Evolutionary conservation across 2,329 filamentous ascomycete species (phyloP).

Genomic region (Cladophialophora chaetospira): DNA sequence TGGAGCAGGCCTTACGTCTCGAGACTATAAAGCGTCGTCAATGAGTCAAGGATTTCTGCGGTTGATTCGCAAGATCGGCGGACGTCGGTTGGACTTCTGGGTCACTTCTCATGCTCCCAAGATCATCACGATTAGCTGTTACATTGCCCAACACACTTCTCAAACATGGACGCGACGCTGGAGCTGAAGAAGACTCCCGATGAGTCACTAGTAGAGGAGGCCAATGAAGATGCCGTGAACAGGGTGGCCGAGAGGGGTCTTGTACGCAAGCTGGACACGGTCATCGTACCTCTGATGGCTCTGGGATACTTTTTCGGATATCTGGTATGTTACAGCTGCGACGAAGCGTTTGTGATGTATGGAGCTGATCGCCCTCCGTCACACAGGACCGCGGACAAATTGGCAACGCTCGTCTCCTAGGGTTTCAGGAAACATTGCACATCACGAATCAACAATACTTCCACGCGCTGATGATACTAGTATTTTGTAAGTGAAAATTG

Average conservation of each 20-base stretch:
- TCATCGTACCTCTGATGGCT: not conserved
- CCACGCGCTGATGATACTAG: conserved; percentile 1
- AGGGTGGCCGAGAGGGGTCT: not conserved
- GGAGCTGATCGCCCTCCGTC: not conserved
- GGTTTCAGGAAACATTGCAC: not conserved
- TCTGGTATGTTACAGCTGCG: not conserved
- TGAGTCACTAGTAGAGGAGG: not conserved
- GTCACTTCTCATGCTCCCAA: not conserved
- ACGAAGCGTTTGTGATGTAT: not conserved
- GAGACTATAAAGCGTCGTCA: not conserved
- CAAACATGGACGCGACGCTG: not conserved
- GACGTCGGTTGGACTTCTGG: not conserved
- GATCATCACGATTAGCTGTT: not conserved
- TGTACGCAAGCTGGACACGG: not conserved
- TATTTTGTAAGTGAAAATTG: not conserved
- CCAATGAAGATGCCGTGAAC: not conserved
- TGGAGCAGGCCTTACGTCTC: not conserved
- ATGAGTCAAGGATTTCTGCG: not conserved
- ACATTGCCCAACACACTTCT: not conserved
- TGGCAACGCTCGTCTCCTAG: not conserved
- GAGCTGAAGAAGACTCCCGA: not conserved
- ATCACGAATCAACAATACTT: not conserved
- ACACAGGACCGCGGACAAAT: not conserved
- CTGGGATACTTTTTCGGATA: not conserved
- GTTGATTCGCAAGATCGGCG: too few relatives aligned